phyloP scores from a whole-genome alignment of 768 basidiomycete species.

The Rhizopogon salebrosus region DNA sequence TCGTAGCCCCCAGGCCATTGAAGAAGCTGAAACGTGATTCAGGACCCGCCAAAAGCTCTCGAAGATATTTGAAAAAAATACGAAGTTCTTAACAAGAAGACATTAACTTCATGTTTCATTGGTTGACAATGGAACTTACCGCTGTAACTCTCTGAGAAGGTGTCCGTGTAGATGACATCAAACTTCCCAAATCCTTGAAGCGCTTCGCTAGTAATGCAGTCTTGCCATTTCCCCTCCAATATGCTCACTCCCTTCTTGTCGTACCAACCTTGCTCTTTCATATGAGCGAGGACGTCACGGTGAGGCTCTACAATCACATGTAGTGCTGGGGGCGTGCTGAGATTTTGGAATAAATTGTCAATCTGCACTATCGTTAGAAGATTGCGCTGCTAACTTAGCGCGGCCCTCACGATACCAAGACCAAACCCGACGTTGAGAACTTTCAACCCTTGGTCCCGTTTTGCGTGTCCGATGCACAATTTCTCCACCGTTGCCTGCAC shows the following conservation, averaged over 20 bases:
- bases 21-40: slow-evolving; percentile 90
- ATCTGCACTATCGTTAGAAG: slow-evolving; percentile 45
- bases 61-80: slow-evolving; percentile 76
- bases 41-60: slow-evolving; percentile 69
- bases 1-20: slow-evolving; percentile 94
- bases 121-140: slow-evolving; percentile 30
- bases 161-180: slow-evolving; percentile 88
- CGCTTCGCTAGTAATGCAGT: slow-evolving; percentile 58
- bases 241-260: slow-evolving; percentile 71
- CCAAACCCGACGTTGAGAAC: slow-evolving; percentile 94
- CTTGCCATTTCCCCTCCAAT: slow-evolving; percentile 93
- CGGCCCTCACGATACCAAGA: slow-evolving; percentile 69
- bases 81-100: slow-evolving; percentile 46
- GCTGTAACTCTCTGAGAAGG: slow-evolving; percentile 83
- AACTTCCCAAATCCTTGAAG: slow-evolving; percentile 70
- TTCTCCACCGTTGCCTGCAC: slow-evolving; percentile 74
- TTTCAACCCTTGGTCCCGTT: slow-evolving; percentile 42
- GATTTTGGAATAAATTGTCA: slow-evolving; percentile 72
- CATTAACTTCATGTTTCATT: background rate
- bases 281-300: slow-evolving; percentile 81
- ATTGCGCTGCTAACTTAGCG: background rate
- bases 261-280: slow-evolving; percentile 75
- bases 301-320: slow-evolving; percentile 96
- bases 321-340: slow-evolving; percentile 50
- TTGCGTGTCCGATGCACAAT: slow-evolving; percentile 52